Evolutionary conservation across 2,329 filamentous ascomycete genomes (phyloP), one percentile per base, ranked within the genome.

Genomic region (Nothophaeocryptopus gaeumannii): DNA sequence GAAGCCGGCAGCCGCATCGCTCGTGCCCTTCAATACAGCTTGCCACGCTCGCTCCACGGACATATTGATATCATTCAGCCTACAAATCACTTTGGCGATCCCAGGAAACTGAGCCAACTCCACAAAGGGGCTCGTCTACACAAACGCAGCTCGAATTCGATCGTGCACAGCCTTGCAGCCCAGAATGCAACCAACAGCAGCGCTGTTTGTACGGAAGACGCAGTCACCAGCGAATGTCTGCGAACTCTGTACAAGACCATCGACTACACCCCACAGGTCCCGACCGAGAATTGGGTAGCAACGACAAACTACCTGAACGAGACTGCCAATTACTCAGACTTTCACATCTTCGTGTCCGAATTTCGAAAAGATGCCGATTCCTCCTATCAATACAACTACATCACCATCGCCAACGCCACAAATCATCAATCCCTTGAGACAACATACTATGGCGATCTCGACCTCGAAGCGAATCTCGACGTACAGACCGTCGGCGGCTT

Each of bases 11-110:
- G 67, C 15, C 63, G 71, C 33, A 76, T 73, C 57, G 74, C 85
- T 35, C 76, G 83, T 38, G 76, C 78, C 5, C 66, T 79, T 12
- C 70, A 75, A 41, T 88, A 87, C 67, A 84, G 81, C 0, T 74
- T 87, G 1, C 85, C 84, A 0, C 71, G 72, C 42, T 66, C 73
- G 0, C 66, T 87, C 7, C 73, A 75, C 45, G 61, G 71, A 30
- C 72, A 82, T 58, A 74, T 87, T 49, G 78, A 81, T 56, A 74
- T 76, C n/a, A 76, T 82, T 15, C 78, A 82, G 61, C 79, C 80
- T 2, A 82, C 79, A 0, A 82, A 75, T 39, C 54, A 57, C 37
- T 56, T 54, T 33, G 42, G 47, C 34, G 14, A 16, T 16, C 36
- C 36, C 12, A 39, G 15, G 36, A 13, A 26, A 26, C 20, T 26